These are phyloP conservation scores for Davidsoniella eucalypti DNA, from an alignment of 2,329 filamentous ascomycete species.

Conservation along the genomic window DNA sequence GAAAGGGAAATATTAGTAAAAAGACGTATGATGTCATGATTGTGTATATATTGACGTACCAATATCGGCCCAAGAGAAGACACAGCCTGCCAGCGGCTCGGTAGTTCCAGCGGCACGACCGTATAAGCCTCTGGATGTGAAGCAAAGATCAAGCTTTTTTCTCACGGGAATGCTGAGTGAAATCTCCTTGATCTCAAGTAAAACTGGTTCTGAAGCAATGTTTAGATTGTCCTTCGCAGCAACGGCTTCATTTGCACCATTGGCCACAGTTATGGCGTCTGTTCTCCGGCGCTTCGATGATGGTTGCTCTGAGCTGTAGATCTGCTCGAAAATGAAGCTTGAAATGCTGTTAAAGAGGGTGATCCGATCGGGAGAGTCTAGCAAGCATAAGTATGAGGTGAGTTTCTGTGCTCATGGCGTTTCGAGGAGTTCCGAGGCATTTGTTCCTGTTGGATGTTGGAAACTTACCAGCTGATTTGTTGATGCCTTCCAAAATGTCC, in stretches of 20 bases:
- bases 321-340: constrained; percentile 30
- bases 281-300: constrained; percentile 36
- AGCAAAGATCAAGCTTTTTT: constrained; percentile 51
- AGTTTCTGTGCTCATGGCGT: neutral
- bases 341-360: constrained; percentile 41
- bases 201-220: constrained; percentile 26
- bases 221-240: constrained; percentile 17
- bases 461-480: constrained; percentile 33
- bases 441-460: neutral
- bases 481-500: constrained; percentile 38
- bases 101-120: constrained; percentile 36
- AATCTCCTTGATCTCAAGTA: constrained; percentile 48
- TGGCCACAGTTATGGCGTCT: constrained; percentile 20
- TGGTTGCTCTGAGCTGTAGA: constrained; percentile 27
- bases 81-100: constrained; percentile 34
- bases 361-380: constrained; percentile 34
- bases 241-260: constrained; percentile 16
- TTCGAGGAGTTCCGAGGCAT: neutral
- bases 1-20: constrained; percentile 5
- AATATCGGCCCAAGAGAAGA: constrained; percentile 45
- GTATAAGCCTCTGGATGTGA: constrained; percentile 43
- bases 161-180: constrained; percentile 50
- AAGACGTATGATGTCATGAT: neutral
- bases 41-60: constrained; percentile 26
- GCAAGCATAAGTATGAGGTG: neutral